phyloP scores from a whole-genome alignment of 2,329 filamentous ascomycete genomes.

The Aaosphaeria pasadenensis region DNA sequence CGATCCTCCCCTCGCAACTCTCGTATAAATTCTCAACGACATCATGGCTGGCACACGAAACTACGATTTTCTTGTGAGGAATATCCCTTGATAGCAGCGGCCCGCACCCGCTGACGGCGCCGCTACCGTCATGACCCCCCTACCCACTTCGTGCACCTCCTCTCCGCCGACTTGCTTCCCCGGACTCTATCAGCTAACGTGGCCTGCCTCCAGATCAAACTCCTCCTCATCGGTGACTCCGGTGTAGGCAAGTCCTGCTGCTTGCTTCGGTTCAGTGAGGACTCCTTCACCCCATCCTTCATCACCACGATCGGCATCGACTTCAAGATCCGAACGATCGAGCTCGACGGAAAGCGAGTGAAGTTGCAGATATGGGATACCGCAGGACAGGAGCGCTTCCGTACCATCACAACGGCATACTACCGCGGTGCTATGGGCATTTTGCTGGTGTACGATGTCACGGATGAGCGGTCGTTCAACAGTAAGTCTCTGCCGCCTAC shows the following conservation, averaged over 20 bases:
- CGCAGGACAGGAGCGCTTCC: slow-evolving; percentile 95
- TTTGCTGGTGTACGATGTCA: slow-evolving; percentile 96
- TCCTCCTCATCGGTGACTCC: slow-evolving; percentile 93
- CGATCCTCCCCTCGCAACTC: too few species aligned
- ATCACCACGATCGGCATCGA: slow-evolving; percentile 99
- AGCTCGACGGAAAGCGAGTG: slow-evolving; percentile 96
- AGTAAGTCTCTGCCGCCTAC: slow-evolving; percentile 58
- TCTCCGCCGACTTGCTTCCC: slow-evolving; percentile 1
- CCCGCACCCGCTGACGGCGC: background rate
- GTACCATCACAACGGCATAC: slow-evolving; percentile 98
- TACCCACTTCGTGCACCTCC: slow-evolving; percentile 1
- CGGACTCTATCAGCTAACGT: slow-evolving; percentile 7
- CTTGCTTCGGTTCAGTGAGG: slow-evolving; percentile 92
- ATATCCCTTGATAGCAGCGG: background rate
- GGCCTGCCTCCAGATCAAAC: slow-evolving; percentile 70
- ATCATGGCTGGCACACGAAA: slow-evolving; percentile 95
- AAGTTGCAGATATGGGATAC: slow-evolving; percentile 99
- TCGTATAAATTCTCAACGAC: slow-evolving; percentile 8
- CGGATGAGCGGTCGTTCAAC: slow-evolving; percentile 91
- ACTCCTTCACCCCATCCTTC: slow-evolving; percentile 95
- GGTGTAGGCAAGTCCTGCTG: slow-evolving; percentile 98
- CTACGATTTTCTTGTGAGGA: slow-evolving; percentile 93
- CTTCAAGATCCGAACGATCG: slow-evolving; percentile 99
- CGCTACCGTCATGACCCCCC: slow-evolving; percentile 3
- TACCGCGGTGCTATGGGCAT: slow-evolving; percentile 99